Base-by-base conservation (phyloP, 345 rosid genomes). In the Euclidium syriacum region DNA sequence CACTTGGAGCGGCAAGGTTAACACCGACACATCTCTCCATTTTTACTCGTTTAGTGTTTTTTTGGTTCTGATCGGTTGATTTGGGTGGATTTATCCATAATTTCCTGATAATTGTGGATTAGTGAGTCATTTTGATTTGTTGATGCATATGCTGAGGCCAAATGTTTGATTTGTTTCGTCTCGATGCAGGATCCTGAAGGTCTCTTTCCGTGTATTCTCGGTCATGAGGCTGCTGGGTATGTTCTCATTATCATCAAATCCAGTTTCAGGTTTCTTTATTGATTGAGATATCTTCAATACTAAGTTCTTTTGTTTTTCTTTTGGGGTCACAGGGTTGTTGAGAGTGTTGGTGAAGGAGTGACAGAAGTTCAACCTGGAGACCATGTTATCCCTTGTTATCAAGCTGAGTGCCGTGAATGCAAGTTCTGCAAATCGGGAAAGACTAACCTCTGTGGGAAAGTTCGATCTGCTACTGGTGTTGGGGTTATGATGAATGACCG, bases 1-100 rank as follows among this genome's bases (percentile, higher is more conserved):
- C 78, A 90, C 99, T 5, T 94, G 99, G 99, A 84, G 97, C 64
- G 99, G 99, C 62, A 90, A 94, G 99, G 99, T 90, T 38, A 16
- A 56, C 5, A 19, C 56, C n/a, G 12, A 48, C 29, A 34, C 9
- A 12, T 58, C 24, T 34, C 38, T 27, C 52, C 36, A 11, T 22
- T 44, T n/a, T 23, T 24, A 10, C 15, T 30, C 16, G 2, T 12
- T 42, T 20, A n/a, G n/a, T n/a, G n/a, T n/a, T 10, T 39, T 5
- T 29, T 29, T 30, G 2, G 17, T 9, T 3, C 12, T 55, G 35
- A 35, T 55, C 46, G 32, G 3, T 20, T 20, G 3, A 33, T 42
- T 47, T 47, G 5, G 12, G 0, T 58, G 5, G 23, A 20, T 61
- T 16, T 33, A 33, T 46, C 29, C 1, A 27, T 10, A 10, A 9